A percentile compares a stretch with the other conserved stretches of the same genome.
Evolutionary conservation across 371 early-diverging fungal species (phyloP).

Genomic region (Zancudomyces culisetae): DNA sequence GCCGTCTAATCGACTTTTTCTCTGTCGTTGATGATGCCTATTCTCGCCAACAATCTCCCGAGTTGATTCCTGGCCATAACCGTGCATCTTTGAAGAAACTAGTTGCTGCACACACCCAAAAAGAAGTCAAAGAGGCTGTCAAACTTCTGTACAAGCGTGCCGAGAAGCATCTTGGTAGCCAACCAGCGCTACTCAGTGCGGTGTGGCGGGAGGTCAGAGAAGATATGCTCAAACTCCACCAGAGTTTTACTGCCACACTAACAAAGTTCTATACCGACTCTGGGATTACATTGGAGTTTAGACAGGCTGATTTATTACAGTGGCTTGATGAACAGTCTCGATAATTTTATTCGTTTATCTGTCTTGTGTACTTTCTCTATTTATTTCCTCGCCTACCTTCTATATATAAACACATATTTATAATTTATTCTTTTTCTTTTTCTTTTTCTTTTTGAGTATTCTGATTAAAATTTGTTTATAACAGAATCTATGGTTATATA

Average conservation of each 20-base stretch:
- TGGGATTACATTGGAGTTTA: conserved; percentile 63
- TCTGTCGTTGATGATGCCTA: conserved; percentile 72
- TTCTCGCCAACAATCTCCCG: conserved; percentile 9
- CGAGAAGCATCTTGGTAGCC: conserved; percentile 79
- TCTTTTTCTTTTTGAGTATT: no score
- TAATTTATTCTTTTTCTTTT: no score
- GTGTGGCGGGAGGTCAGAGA: conserved; percentile 86
- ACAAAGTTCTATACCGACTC: conserved; percentile 70
- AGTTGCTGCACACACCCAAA: conserved; percentile 57
- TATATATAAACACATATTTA: no score
- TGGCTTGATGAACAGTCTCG: conserved; percentile 13
- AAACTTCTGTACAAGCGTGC: conserved; percentile 72
- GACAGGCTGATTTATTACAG: conserved; percentile 52
- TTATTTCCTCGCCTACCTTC: no score
- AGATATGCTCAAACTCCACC: conserved; percentile 61
- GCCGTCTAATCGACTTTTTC: conserved; percentile 82
- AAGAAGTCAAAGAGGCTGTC: conserved; percentile 41
- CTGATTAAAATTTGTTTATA: no score
- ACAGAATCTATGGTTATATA: no score
- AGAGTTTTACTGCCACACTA: conserved; percentile 60
- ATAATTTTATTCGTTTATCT: no score
- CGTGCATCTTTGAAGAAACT: conserved; percentile 71
- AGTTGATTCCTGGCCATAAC: conserved; percentile 32
- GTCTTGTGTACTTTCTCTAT: no score
- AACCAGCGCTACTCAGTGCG: conserved; percentile 61